Evolutionary conservation across 148 eudicot species (phyloP).

Genomic region (Persicaria maculosa): DNA sequence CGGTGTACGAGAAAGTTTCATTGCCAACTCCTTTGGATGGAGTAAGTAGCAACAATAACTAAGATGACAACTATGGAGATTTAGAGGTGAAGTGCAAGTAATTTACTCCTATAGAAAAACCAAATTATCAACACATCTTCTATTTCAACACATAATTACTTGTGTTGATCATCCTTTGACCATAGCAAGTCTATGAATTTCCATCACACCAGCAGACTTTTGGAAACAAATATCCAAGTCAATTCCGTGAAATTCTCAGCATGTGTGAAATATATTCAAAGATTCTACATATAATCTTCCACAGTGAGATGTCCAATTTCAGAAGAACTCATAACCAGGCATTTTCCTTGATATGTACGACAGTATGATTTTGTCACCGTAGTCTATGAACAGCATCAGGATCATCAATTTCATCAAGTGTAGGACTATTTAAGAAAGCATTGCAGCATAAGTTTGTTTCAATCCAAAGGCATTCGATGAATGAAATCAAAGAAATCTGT

Average conservation of each 20-base stretch:
- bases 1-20: not conserved
- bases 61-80: not conserved
- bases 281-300: not conserved
- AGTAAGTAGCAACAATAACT: not conserved
- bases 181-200: conserved; percentile 2
- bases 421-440: not conserved
- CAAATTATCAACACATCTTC: not conserved
- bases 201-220: not conserved
- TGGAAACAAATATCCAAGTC: not conserved
- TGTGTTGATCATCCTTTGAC: conserved; percentile 2
- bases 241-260: not conserved
- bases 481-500: no score
- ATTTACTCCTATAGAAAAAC: not conserved
- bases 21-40: not conserved
- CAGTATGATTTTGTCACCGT: no score
- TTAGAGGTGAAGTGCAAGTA: conserved; percentile 8
- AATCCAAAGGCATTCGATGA: no score
- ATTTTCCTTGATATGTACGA: not conserved
- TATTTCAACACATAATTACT: not conserved
- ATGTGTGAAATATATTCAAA: not conserved
- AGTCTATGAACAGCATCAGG: not conserved
- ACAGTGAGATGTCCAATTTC: not conserved
- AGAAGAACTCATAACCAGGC: not conserved
- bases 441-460: no score
- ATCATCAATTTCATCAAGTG: not conserved